These are phyloP conservation scores for Viridothelium virens DNA, from an alignment of 495 filamentous ascomycete species.

Conservation along the genomic window DNA sequence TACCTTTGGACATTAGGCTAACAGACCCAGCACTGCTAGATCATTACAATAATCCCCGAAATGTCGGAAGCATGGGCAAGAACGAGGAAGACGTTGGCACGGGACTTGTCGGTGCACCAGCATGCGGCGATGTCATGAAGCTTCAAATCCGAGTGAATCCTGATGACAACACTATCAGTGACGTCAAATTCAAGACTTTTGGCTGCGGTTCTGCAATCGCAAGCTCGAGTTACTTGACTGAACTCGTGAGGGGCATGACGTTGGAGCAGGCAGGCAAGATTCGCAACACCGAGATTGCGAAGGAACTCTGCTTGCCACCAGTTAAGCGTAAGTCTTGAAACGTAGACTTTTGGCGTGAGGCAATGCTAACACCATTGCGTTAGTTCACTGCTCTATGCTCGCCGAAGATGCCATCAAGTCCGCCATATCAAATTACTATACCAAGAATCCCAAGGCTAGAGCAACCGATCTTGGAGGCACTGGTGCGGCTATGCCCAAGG, in stretches of 20 bases:
- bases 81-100: constrained; percentile 85
- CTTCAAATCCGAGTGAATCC: constrained; percentile 96
- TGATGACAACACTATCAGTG: constrained; percentile 76
- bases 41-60: constrained; percentile 88
- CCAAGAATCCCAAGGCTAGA: constrained; percentile 77
- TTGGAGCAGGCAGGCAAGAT: constrained; percentile 85
- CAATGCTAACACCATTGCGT: constrained; percentile 15
- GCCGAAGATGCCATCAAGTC: constrained; percentile 99
- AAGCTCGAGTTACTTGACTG: constrained; percentile 80
- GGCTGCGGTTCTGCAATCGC: constrained; percentile 96
- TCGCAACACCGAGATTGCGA: constrained; percentile 93
- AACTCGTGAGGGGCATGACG: constrained; percentile 92
- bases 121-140: constrained; percentile 94
- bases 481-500: constrained; percentile 43
- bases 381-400: constrained; percentile 97
- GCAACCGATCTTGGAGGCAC: constrained; percentile 69
- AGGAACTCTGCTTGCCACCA: constrained; percentile 89
- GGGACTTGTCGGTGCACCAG: constrained; percentile 91
- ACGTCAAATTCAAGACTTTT: constrained; percentile 98
- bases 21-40: constrained; percentile 57
- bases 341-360: not conserved
- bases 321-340: constrained; percentile 67
- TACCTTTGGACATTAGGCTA: constrained; percentile 31
- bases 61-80: constrained; percentile 89
- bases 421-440: constrained; percentile 96